Conservation (phyloP, 2,329 filamentous ascomycete genomes). For the Apiospora aurea region DNA sequence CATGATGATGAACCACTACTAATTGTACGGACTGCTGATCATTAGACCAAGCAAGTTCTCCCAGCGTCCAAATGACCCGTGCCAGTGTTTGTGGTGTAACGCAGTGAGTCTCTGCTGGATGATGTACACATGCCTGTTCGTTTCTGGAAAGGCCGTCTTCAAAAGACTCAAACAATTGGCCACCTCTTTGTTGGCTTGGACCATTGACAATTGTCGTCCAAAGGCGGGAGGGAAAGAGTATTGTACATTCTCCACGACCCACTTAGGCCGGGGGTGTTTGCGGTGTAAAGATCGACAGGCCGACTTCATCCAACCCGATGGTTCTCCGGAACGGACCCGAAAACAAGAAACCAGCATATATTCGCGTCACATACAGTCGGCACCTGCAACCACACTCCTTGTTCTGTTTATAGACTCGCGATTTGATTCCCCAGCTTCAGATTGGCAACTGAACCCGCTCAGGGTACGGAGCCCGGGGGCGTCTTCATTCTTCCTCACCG, state of each 20-base stretch:
- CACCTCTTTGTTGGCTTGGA: background rate
- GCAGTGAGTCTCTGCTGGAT: background rate
- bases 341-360: background rate
- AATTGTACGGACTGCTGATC: too few relatives aligned
- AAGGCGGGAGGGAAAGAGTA: background rate
- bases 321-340: conserved; percentile 9
- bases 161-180: background rate
- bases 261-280: background rate
- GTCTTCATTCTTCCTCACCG: too few relatives aligned
- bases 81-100: background rate
- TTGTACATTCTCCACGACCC: background rate
- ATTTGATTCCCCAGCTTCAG: too few relatives aligned
- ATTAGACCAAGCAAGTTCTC: too few relatives aligned
- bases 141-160: background rate
- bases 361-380: too few relatives aligned
- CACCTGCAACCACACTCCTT: background rate
- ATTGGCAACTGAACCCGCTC: too few relatives aligned
- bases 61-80: too few relatives aligned
- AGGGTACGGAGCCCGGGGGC: too few relatives aligned
- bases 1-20: too few relatives aligned
- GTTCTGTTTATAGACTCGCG: too few relatives aligned
- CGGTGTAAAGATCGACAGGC: conserved; percentile 4
- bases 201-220: background rate
- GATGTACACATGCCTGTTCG: background rate
- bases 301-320: conserved; percentile 8